These are phyloP conservation scores for Pseudozyma hubeiensis DNA, from an alignment of 1,284 basidiomycete genomes.

Conservation along the genomic window DNA sequence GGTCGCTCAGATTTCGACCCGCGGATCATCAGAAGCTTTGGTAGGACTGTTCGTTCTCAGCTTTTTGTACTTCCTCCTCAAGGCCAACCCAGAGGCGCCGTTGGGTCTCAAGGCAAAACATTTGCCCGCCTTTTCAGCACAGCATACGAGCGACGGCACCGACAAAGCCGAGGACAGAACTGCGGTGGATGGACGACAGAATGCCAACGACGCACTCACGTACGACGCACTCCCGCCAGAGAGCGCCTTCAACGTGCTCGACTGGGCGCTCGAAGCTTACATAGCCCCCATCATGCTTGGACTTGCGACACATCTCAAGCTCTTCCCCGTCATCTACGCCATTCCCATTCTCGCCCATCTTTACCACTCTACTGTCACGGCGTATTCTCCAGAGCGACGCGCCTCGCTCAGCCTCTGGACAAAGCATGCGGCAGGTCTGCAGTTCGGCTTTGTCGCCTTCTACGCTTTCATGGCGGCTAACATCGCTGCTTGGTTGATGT, in stretches of 20 bases:
- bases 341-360: slow-evolving; percentile 80
- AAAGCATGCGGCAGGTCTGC: slow-evolving; percentile 71
- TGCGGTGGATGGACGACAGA: neutral
- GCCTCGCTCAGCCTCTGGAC: slow-evolving; percentile 31
- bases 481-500: slow-evolving; percentile 68
- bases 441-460: slow-evolving; percentile 79
- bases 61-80: slow-evolving; percentile 72
- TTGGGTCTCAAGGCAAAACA: slow-evolving; percentile 24
- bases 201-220: slow-evolving; percentile 1
- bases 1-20: slow-evolving; percentile 93
- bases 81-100: slow-evolving; percentile 55
- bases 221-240: slow-evolving; percentile 45
- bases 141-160: neutral
- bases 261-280: slow-evolving; percentile 53
- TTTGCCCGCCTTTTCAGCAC: slow-evolving; percentile 14
- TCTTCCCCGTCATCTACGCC: slow-evolving; percentile 90
- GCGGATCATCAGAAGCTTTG: slow-evolving; percentile 92
- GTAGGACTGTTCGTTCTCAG: slow-evolving; percentile 83
- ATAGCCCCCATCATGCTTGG: slow-evolving; percentile 57
- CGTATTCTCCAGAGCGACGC: slow-evolving; percentile 32
- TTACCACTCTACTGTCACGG: slow-evolving; percentile 38
- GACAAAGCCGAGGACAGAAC: neutral
- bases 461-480: slow-evolving; percentile 79
- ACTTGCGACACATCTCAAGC: slow-evolving; percentile 63
- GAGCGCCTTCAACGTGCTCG: slow-evolving; percentile 32